Base-by-base conservation (phyloP, 192 early-diverging fungal species). In the Chytriomyces sp. region DNA sequence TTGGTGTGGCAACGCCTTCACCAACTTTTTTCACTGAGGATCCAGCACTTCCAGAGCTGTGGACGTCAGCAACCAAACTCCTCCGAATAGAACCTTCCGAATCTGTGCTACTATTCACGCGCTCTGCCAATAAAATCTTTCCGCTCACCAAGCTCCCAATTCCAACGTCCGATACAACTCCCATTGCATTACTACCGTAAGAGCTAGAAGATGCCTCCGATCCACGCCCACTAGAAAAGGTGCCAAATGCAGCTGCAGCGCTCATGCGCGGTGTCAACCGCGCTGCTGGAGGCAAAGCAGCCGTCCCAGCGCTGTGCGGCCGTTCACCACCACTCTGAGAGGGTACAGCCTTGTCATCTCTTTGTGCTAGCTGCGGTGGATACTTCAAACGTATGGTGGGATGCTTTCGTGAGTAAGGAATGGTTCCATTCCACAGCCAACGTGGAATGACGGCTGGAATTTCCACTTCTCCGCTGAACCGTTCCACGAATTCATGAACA, bases 401-500 rank as follows among this genome's bases (percentile, higher is more conserved):
- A 38, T 70, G 68, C n/a, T 59, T 70, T 58, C 56, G 56, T 1
- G n/a, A 28, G n/a, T 14, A 58, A 25, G 55, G 56, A 26, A 70
- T 10, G n/a, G 25, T 30, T 26, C 55, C 54, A 59, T 28, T n/a
- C 65, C 65, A 68, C n/a, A 70, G 38, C 68, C 68, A 70, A 33
- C 19, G n/a, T 36, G 68, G 68, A 70, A 59, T 57, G 19, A n/a
- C 26, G 10, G 19, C 26, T 26, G 70, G 40, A 25, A 79, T 37
- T 67, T 81, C 88, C 36, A 91, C 80, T 39, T 92, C 88, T 4
- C 88, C 91, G 7, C 61, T 74, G 75, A 92, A 93, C 54, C 68
- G 22, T 80, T 91, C 90, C 2, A 93, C 81, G 83, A 93, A 93
- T 66, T 90, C 90, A 19, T 81, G 81, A 52, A 89, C 91, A 65